Evolutionary conservation across 1,284 basidiomycete genomes (phyloP).

Genomic region (Boletus mariae): DNA sequence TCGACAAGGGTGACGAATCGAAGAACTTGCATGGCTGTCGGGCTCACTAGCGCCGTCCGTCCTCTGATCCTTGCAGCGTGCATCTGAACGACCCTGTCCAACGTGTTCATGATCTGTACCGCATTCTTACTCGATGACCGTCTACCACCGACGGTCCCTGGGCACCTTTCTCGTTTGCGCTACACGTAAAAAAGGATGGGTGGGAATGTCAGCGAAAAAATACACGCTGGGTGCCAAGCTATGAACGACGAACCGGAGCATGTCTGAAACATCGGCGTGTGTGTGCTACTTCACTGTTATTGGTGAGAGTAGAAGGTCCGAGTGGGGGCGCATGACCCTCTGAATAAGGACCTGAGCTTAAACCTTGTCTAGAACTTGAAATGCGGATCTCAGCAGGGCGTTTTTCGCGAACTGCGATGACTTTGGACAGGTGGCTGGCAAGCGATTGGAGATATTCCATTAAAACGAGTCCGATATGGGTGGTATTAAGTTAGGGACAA

Average conservation of each 20-base stretch:
- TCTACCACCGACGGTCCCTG: background rate
- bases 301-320: constrained; percentile 8
- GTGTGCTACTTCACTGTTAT: background rate
- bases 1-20: constrained; percentile 24
- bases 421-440: constrained; percentile 18
- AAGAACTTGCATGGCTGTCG: constrained; percentile 21
- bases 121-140: constrained; percentile 16
- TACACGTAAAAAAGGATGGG: background rate
- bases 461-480: background rate
- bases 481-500: background rate
- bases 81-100: constrained; percentile 22
- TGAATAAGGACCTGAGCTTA: constrained; percentile 7
- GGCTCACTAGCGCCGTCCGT: constrained; percentile 9
- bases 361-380: constrained; percentile 19
- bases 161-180: constrained; percentile 21
- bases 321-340: constrained; percentile 7
- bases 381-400: constrained; percentile 1
- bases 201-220: background rate
- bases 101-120: constrained; percentile 15
- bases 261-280: constrained; percentile 11
- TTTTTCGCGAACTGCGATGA: constrained; percentile 22
- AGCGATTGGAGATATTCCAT: constrained; percentile 28
- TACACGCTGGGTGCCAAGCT: background rate
- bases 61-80: constrained; percentile 17
- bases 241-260: constrained; percentile 10